Evolutionary conservation across 352 stramenopile genomes (phyloP), one percentile per base, ranked within the genome.

Genomic region (Pythium phragmiticola): DNA sequence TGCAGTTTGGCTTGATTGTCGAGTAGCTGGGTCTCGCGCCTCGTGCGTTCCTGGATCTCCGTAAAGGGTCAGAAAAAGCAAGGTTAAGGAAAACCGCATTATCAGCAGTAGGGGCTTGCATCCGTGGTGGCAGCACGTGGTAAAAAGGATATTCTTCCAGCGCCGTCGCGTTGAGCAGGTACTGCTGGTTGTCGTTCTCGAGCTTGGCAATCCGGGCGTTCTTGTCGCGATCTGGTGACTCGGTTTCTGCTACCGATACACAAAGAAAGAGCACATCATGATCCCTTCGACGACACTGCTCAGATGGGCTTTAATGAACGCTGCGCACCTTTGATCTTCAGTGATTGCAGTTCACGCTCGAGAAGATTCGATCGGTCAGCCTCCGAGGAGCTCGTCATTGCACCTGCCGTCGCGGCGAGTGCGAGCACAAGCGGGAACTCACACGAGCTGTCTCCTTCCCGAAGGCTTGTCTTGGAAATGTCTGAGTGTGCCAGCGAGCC

Each of bases 141-240:
- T 19, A 50, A 65, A 75, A 81, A 88, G 78, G 82, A 92, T 90
- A 89, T 90, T 93, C 81, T 92, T 94, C 84, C 55, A 94, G 89
- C 43, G 84, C 81, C 6, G 82, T 84, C 11, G 83, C 84, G 43
- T 92, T 91, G 56, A 92, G 66, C 72, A 94, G 62, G 46, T 89
- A 90, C 67, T 94, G 78, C 72, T 92, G 80, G 60, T 94, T 94
- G 71, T 94, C 84, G 69, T 69, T 84, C 81, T 92, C 84, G 62
- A 95, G 79, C 66, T 91, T 87, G 33, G 78, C 75, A 26, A 93
- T 87, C 7, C 28, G 57, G 7, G 49, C 39, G 36, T 70, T 57
- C 17, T 70, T 70, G 26, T 70, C 56, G 0, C 55, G 53, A 41
- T 49, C 36, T 4, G 62, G 61, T 14, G 34, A 54, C 33, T 63